These are phyloP conservation scores for Globisporangium heterothallicum DNA, from an alignment of 352 stramenopile species.

Conservation along the genomic window DNA sequence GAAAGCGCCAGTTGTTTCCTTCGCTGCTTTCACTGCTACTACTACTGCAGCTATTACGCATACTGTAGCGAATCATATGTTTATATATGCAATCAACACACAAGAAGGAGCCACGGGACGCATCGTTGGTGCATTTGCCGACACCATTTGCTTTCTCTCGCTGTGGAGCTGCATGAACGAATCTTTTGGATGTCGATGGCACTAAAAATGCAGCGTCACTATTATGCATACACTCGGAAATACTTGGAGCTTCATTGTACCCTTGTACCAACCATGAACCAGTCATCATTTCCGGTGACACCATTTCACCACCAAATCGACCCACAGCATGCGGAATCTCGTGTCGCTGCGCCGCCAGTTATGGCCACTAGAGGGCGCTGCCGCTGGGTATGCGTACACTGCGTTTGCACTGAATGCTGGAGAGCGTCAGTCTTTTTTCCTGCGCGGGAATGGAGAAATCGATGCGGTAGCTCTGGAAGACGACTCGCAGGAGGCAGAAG, in stretches of 20 bases:
- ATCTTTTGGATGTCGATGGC: too few relatives aligned
- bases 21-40: too few relatives aligned
- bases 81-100: neutral
- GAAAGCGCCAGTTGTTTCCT: too few relatives aligned
- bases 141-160: too few relatives aligned
- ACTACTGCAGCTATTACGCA: too few relatives aligned
- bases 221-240: neutral
- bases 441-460: conserved; percentile 26
- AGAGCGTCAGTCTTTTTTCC: conserved; percentile 33
- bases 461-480: conserved; percentile 23
- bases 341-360: conserved; percentile 40
- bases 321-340: conserved; percentile 46
- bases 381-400: neutral
- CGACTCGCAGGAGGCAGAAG: conserved; percentile 13
- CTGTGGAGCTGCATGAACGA: neutral
- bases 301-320: neutral
- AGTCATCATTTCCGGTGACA: conserved; percentile 1
- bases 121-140: too few relatives aligned
- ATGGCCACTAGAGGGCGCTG: conserved; percentile 27
- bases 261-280: neutral
- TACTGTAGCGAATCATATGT: neutral
- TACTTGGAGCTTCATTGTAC: neutral
- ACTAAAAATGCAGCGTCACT: neutral
- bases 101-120: too few relatives aligned
- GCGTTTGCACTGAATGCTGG: conserved; percentile 29